These are phyloP conservation scores for Penicilliopsis zonata DNA, from an alignment of 495 filamentous ascomycete genomes.

Conservation along the genomic window DNA sequence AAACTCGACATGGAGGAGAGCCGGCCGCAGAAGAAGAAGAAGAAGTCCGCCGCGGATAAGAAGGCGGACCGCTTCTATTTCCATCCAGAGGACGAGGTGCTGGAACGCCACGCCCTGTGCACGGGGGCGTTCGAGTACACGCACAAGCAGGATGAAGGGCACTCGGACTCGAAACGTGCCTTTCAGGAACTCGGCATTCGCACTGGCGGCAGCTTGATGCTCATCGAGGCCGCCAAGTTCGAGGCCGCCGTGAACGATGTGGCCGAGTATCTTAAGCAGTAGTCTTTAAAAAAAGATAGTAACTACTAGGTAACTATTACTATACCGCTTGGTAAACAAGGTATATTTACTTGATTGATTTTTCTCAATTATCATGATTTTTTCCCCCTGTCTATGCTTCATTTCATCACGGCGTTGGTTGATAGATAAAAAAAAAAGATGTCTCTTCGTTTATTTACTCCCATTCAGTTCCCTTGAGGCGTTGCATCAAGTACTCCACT, in stretches of 20 bases:
- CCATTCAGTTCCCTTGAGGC: slow-evolving; percentile 61
- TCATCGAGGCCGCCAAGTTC: slow-evolving; percentile 61
- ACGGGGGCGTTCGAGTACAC: slow-evolving; percentile 60
- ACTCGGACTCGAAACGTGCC: slow-evolving; percentile 80
- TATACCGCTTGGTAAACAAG: too few relatives aligned
- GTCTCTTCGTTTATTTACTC: slow-evolving; percentile 19
- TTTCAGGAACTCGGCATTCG: slow-evolving; percentile 90
- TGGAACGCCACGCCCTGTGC: slow-evolving; percentile 59
- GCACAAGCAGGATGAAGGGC: slow-evolving; percentile 62
- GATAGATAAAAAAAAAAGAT: not conserved
- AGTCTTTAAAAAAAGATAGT: slow-evolving; percentile 10
- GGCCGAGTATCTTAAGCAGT: slow-evolving; percentile 54
- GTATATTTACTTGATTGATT: not conserved
- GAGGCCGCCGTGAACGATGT: slow-evolving; percentile 58
- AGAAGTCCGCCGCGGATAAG: slow-evolving; percentile 45
- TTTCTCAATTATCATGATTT: not conserved
- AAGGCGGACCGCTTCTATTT: slow-evolving; percentile 61
- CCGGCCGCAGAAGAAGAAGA: slow-evolving; percentile 67
- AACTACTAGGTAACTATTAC: too few relatives aligned
- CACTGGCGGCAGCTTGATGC: slow-evolving; percentile 66
- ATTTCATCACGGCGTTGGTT: not conserved
- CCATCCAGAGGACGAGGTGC: slow-evolving; percentile 91
- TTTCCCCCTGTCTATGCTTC: not conserved
- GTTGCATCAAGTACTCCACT: slow-evolving; percentile 94
- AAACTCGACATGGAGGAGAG: slow-evolving; percentile 57